Conservation (phyloP, 2,329 filamentous ascomycete genomes). For the Fusarium coicis region DNA sequence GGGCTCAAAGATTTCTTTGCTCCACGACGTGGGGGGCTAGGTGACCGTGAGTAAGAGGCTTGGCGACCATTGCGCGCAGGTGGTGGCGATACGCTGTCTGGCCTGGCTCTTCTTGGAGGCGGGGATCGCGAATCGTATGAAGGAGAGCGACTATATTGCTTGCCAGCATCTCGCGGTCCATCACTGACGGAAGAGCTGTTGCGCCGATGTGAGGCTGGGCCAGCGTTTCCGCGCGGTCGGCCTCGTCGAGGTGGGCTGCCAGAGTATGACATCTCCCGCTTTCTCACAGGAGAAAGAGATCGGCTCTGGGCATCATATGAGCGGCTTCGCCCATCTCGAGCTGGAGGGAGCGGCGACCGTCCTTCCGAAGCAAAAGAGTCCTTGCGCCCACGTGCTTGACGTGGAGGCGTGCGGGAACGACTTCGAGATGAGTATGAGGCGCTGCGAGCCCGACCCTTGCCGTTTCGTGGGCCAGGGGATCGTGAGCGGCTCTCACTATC, state of each 20-base stretch:
- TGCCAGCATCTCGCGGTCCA: constrained; percentile 40
- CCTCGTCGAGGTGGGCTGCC: constrained; percentile 41
- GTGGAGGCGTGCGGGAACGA: constrained; percentile 46
- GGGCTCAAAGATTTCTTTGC: constrained; percentile 41
- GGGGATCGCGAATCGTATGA: constrained; percentile 48
- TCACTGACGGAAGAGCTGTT: constrained; percentile 51
- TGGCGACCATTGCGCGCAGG: constrained; percentile 36
- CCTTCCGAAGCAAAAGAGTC: constrained; percentile 37
- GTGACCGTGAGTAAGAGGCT: constrained; percentile 42
- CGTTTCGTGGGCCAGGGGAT: constrained; percentile 45
- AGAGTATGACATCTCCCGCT: constrained; percentile 33
- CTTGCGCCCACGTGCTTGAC: constrained; percentile 33
- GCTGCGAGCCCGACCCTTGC: constrained; percentile 43
- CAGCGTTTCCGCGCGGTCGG: constrained; percentile 32
- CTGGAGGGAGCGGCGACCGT: constrained; percentile 36
- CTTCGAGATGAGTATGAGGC: constrained; percentile 48
- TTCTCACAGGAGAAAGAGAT: constrained; percentile 37
- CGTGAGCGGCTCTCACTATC: constrained; percentile 44
- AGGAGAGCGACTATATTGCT: constrained; percentile 45
- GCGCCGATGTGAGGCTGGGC: constrained; percentile 36
- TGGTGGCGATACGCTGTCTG: constrained; percentile 32
- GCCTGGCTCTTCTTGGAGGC: constrained; percentile 37
- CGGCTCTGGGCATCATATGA: constrained; percentile 40
- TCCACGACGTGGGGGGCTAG: constrained; percentile 34
- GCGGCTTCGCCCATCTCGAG: constrained; percentile 34